Evolutionary conservation across 345 rosid species (phyloP).

Genomic region (Balakata baccata): DNA sequence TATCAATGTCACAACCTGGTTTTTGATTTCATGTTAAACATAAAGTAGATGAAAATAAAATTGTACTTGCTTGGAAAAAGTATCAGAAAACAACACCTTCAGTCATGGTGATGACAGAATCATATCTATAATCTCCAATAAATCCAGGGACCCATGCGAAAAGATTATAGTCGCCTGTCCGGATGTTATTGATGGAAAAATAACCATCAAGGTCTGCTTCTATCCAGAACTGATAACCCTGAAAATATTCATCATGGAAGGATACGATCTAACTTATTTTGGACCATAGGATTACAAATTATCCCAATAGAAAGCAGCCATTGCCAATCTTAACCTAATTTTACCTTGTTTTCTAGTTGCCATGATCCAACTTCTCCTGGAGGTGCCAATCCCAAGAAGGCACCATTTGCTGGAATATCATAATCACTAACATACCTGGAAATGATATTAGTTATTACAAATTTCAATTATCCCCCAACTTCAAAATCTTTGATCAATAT

Average conservation of each 20-base stretch:
- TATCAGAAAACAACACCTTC: slow-evolving; percentile 39
- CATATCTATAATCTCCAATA: slow-evolving; percentile 65
- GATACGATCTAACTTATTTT: neutral
- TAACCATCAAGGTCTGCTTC: slow-evolving; percentile 55
- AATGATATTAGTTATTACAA: neutral
- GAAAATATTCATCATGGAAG: neutral
- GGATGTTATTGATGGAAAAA: slow-evolving; percentile 46
- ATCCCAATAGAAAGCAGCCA: no score
- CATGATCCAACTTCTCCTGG: slow-evolving; percentile 79
- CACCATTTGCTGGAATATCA: slow-evolving; percentile 44
- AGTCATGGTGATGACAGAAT: slow-evolving; percentile 38
- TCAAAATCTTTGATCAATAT: neutral
- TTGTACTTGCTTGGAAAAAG: neutral
- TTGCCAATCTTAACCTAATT: neutral
- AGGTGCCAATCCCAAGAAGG: slow-evolving; percentile 73
- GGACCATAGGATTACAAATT: no score
- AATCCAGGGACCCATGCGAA: slow-evolving; percentile 81
- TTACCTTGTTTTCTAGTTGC: slow-evolving; percentile 82
- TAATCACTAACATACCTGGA: slow-evolving; percentile 46
- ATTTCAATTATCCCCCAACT: neutral
- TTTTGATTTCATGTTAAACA: neutral
- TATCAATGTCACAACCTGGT: slow-evolving; percentile 50
- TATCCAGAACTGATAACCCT: slow-evolving; percentile 88
- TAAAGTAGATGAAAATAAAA: neutral
- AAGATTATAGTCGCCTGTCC: slow-evolving; percentile 57